phyloP scores from a whole-genome alignment of 345 rosid species.

The Erodium maritimum region DNA sequence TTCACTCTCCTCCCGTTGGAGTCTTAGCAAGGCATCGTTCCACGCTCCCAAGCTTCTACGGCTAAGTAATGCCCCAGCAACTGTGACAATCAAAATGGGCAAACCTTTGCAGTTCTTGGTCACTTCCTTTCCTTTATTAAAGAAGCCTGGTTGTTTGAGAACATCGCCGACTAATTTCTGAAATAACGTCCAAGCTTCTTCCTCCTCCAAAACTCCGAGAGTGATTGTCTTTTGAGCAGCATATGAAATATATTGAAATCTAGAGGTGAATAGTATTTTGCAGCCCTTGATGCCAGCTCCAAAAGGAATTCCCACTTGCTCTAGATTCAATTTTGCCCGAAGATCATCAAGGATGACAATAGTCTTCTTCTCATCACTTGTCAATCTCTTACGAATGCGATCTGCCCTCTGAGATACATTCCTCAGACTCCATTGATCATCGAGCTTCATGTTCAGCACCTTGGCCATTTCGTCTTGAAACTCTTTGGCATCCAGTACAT shows the following conservation, averaged over 20 bases:
- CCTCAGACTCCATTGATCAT: no score
- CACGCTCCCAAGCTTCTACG: neutral
- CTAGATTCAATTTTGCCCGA: no score
- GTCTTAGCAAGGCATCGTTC: neutral
- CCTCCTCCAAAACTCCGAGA: neutral
- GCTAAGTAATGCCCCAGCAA: no score
- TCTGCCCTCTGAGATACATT: no score
- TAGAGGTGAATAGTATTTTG: no score
- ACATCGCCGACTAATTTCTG: neutral
- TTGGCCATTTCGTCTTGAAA: constrained; percentile 9
- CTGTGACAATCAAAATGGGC: no score
- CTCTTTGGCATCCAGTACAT: neutral
- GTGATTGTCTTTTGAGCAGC: no score
- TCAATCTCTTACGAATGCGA: neutral
- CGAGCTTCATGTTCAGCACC: constrained; percentile 1
- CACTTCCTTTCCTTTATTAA: neutral
- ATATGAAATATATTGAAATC: neutral
- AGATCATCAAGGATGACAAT: no score
- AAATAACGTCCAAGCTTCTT: no score
- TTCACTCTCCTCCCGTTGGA: neutral
- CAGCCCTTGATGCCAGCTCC: no score
- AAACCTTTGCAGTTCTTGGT: no score
- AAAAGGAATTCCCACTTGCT: no score
- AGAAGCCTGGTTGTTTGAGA: neutral
- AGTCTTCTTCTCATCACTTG: neutral